Evolutionary conservation across 2,329 filamentous ascomycete species (phyloP).

Genomic region (Colletotrichum sp.): DNA sequence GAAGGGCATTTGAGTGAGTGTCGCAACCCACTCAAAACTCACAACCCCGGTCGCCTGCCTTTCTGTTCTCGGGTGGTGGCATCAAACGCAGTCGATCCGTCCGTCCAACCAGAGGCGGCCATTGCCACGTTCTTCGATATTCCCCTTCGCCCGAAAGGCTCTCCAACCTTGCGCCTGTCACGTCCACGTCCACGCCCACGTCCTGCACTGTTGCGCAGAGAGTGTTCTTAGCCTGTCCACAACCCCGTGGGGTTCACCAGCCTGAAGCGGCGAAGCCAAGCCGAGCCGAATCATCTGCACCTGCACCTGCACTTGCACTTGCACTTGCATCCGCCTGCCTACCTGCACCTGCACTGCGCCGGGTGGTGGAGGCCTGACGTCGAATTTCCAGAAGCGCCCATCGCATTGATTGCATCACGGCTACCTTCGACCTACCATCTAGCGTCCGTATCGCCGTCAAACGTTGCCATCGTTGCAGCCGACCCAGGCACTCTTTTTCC

Average conservation of each 20-base stretch:
- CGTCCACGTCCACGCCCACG: background rate
- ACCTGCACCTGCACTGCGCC: background rate
- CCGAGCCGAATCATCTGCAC: background rate
- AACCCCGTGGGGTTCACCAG: constrained; percentile 17
- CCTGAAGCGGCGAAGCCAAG: background rate
- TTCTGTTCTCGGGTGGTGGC: constrained; percentile 4
- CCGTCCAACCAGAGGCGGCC: constrained; percentile 24
- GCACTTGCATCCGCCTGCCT: background rate
- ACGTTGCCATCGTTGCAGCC: background rate
- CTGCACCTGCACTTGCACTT: background rate
- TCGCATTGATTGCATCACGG: constrained; percentile 16
- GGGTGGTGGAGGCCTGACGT: constrained; percentile 7
- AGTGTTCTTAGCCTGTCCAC: background rate
- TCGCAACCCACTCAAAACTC: background rate
- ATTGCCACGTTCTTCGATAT: constrained; percentile 17
- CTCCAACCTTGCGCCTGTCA: background rate
- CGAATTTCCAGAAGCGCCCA: constrained; percentile 6
- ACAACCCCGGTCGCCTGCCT: background rate
- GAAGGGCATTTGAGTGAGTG: background rate
- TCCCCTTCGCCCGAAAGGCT: constrained; percentile 28
- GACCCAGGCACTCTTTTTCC: background rate
- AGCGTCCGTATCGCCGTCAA: background rate
- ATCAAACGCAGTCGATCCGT: constrained; percentile 22
- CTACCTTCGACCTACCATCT: background rate
- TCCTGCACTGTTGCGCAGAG: background rate